Evolutionary conservation across 371 early-diverging fungal genomes (phyloP), one percentile per base, ranked within the genome.

Genomic region (Mortierella sp.): DNA sequence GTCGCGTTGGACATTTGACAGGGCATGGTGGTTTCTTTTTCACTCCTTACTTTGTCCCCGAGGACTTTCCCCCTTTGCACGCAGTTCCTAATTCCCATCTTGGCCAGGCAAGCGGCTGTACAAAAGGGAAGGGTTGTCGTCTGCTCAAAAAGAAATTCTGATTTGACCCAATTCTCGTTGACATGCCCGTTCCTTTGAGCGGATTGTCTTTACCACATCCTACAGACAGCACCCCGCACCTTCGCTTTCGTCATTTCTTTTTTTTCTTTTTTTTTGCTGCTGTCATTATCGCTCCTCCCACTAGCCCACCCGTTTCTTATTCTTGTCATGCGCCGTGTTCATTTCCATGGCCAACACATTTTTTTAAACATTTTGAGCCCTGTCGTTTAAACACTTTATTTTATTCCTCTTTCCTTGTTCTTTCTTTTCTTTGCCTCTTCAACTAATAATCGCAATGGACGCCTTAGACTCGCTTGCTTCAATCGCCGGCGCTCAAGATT

Each of bases 361-460:
- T 14, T 31, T 61, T 13, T 31, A 6, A 61, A 13, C 5, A 19
- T 6, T 19, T 31, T 31, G 34, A 31, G 34, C 16, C 5, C 34
- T 16, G 10, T 8, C 13, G 13, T 11, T 26, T 26, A 5, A 28
- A 57, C 0, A 11, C 2, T 24, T 13, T 57, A n/a, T n/a, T n/a
- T n/a, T n/a, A n/a, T 14, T 9, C 14, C 14, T 57, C 28, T 13
- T 26, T 28, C 16, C 16, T 10, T 57, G 5, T 57, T 14, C 5
- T 55, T 14, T 28, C 13, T 13, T 28, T 11, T 57, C 11, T 13
- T 13, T 26, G 26, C 13, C 26, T 28, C 26, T 28, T 28, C 57
- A 28, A 10, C 57, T 55, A 57, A 72, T 44, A 71, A 46, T 44
- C 31, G 46, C 72, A 72, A 75, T 79, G 75, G 75, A 50, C 67